phyloP scores from a whole-genome alignment of 2,329 filamentous ascomycete genomes.

The Botryotinia narcissicola region DNA sequence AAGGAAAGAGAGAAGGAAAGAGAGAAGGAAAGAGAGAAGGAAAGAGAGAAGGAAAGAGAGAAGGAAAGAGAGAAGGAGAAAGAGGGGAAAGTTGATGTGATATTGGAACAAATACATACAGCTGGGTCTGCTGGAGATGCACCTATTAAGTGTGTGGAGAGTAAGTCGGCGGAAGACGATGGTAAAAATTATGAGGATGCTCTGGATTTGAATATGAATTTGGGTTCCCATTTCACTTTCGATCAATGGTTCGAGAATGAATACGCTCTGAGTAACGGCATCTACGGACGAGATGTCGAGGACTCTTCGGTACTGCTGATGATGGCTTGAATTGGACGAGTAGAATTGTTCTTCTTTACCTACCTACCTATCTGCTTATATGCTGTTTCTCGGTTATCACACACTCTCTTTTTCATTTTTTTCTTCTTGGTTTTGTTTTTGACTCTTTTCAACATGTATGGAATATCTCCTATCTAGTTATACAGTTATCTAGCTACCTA shows the following conservation, averaged over 20 bases:
- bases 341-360: background rate
- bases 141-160: background rate
- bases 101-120: background rate
- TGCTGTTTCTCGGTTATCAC: background rate
- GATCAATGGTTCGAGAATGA: background rate
- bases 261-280: background rate
- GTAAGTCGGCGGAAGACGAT: background rate
- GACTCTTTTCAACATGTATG: background rate
- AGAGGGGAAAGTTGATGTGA: background rate
- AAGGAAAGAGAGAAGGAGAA: too few relatives aligned
- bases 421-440: too few relatives aligned
- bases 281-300: background rate
- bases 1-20: too few relatives aligned
- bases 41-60: too few relatives aligned
- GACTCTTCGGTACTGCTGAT: background rate
- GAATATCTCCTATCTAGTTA: background rate
- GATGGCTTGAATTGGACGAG: background rate
- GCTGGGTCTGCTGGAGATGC: background rate
- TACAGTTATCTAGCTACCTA: background rate
- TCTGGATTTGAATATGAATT: background rate
- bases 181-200: background rate
- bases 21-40: too few relatives aligned
- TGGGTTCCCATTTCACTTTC: background rate
- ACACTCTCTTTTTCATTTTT: background rate
- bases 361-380: background rate